phyloP scores from a whole-genome alignment of 2,329 filamentous ascomycete genomes.

The Hymenoscyphus scutula region DNA sequence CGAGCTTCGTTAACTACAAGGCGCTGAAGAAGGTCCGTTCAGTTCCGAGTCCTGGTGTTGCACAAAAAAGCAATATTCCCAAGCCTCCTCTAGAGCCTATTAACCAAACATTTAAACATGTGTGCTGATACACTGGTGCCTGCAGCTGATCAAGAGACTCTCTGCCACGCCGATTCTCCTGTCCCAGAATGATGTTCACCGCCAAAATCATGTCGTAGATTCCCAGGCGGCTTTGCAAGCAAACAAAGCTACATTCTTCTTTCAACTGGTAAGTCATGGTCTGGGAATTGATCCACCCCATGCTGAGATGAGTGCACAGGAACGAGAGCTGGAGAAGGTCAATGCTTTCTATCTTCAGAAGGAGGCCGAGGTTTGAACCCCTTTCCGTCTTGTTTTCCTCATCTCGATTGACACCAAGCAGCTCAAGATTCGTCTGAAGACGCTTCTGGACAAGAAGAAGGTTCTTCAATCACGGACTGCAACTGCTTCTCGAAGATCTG shows the following conservation, averaged over 20 bases:
- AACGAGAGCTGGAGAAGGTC: conserved; percentile 97
- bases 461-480: conserved; percentile 77
- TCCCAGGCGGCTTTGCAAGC: conserved; percentile 89
- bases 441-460: conserved; percentile 91
- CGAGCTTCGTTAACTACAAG: conserved; percentile 99
- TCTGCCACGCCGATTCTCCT: conserved; percentile 84
- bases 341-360: conserved; percentile 98
- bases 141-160: conserved; percentile 93
- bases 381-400: conserved; percentile 6
- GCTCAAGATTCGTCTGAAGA: conserved; percentile 91
- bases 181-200: conserved; percentile 65
- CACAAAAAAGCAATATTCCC: conserved; percentile 23
- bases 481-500: conserved; percentile 79
- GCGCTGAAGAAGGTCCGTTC: conserved; percentile 89
- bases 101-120: conserved; percentile 23
- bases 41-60: conserved; percentile 11
- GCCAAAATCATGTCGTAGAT: conserved; percentile 54
- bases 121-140: conserved; percentile 33
- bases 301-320: conserved; percentile 57
- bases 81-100: conserved; percentile 14
- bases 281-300: conserved; percentile 20
- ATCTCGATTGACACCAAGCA: conserved; percentile 40
- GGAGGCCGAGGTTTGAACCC: conserved; percentile 78
- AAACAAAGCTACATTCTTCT: conserved; percentile 98
- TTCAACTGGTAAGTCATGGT: conserved; percentile 71